Percentiles rank a stretch among this genome's conserved stretches.
Evolutionary conservation across 495 filamentous ascomycete species (phyloP).

Genomic region (Aspergillus avenaceus): DNA sequence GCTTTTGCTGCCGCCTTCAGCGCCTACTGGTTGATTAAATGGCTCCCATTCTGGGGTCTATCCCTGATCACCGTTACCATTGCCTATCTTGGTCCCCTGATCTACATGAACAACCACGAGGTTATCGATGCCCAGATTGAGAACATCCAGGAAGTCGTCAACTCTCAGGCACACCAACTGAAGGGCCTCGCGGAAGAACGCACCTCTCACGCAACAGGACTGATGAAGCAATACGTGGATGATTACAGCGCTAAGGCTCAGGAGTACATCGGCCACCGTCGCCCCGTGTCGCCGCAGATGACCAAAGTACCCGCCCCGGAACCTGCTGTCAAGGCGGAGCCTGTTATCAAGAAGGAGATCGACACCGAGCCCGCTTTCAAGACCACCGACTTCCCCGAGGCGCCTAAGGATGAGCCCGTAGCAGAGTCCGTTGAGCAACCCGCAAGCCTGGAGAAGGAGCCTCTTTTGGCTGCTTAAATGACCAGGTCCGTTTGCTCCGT

Average conservation of each 20-base stretch:
- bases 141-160: constrained; percentile 65
- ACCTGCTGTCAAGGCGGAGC: constrained; percentile 29
- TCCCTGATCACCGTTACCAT: constrained; percentile 70
- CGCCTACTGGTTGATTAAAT: constrained; percentile 90
- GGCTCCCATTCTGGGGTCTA: constrained; percentile 91
- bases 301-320: constrained; percentile 26
- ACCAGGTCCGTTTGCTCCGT: not conserved
- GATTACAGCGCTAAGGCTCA: constrained; percentile 86
- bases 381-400: constrained; percentile 58
- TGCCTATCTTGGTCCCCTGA: constrained; percentile 78
- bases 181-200: constrained; percentile 77
- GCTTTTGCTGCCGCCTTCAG: constrained; percentile 75
- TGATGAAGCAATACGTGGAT: constrained; percentile 75
- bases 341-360: constrained; percentile 42
- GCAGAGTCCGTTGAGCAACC: constrained; percentile 25
- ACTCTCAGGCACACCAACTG: constrained; percentile 76
- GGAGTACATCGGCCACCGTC: constrained; percentile 57
- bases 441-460: constrained; percentile 24
- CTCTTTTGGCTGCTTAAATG: constrained; percentile 33
- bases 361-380: constrained; percentile 49
- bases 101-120: constrained; percentile 92
- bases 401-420: constrained; percentile 53
- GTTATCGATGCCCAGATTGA: constrained; percentile 82
- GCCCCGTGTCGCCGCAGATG: constrained; percentile 45
- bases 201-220: constrained; percentile 68